Base-by-base conservation (phyloP, 805 yeast species). In the Nakazawaea pomicola region DNA sequence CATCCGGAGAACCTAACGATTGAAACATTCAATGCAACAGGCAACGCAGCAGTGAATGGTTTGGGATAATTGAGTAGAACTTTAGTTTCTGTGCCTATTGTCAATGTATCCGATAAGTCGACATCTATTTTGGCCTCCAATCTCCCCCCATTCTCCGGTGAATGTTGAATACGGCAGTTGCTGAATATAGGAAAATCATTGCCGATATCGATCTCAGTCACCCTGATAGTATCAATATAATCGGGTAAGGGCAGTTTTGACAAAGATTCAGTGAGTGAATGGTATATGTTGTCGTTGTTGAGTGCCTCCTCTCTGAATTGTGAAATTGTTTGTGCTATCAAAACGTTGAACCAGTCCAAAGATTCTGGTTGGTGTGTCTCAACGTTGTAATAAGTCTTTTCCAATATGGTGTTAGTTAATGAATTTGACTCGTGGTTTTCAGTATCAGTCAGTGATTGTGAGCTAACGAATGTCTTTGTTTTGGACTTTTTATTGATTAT, bases 111-210 rank as follows among this genome's bases (percentile, higher is more conserved):
- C 11, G 90, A 78, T 36, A 90, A 68, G 57, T 88, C 95, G 25
- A 90, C 95, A 59, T 90, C 96, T 24, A 90, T 89, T 50, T 84
- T 86, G 1, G 95, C 96, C 56, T 89, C 95, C 33, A 77, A 54
- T 32, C 80, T 62, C 14, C 79, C 67, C 61, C 73, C 60, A 28
- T 68, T 68, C 43, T 72, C 77, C 17, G 73, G 72, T 41, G 75
- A 72, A 46, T 78, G 79, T 47, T 70, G 71, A 29, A 93, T 85
- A 37, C 95, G 72, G 61, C 99, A 93, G 55, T 93, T 93, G 43
- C 95, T 85, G 57, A 93, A 86, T 38, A 93, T 86, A 3, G 99
- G 99, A 57, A 82, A 93, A 60, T 90, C 97, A 56, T 88, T 86
- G 25, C 99, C 99, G 43, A 93, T 81, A 52, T 89, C 91, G 19